Evolutionary conservation across 2,329 filamentous ascomycete species (phyloP).

Genomic region (Exophiala lecanii-corni): DNA sequence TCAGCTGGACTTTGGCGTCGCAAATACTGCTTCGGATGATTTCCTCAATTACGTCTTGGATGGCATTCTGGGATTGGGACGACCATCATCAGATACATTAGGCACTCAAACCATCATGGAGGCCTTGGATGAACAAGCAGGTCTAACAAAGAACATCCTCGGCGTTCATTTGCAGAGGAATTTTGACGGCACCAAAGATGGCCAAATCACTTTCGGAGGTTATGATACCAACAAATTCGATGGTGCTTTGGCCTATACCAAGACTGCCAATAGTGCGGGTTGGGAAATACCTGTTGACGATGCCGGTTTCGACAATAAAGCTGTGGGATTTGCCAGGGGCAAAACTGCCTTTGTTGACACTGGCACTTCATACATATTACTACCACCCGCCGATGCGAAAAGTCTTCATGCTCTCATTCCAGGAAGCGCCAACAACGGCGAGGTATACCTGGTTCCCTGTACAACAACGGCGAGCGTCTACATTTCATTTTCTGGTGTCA

Average conservation of each 20-base stretch:
- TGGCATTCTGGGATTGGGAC: conserved; percentile 76
- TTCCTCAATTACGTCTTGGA: conserved; percentile 80
- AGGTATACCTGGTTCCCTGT: conserved; percentile 67
- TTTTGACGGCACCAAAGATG: conserved; percentile 62
- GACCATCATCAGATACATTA: conserved; percentile 50
- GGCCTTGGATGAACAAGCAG: conserved; percentile 51
- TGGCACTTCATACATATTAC: conserved; percentile 74
- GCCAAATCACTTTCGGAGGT: conserved; percentile 72
- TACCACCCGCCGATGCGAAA: conserved; percentile 62
- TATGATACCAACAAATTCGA: conserved; percentile 62
- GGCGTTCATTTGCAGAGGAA: conserved; percentile 66
- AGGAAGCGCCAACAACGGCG: conserved; percentile 52
- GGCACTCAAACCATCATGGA: conserved; percentile 62
- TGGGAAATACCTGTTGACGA: conserved; percentile 72
- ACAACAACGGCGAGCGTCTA: conserved; percentile 57
- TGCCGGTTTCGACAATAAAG: conserved; percentile 56
- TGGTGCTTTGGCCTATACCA: conserved; percentile 64
- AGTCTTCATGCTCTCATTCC: conserved; percentile 65
- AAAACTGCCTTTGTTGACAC: conserved; percentile 74
- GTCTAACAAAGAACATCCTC: conserved; percentile 63
- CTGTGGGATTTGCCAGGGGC: conserved; percentile 46
- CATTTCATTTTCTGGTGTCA: conserved; percentile 63
- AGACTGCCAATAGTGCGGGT: conserved; percentile 45
- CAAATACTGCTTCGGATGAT: conserved; percentile 64
- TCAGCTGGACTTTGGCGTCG: conserved; percentile 66